These are phyloP conservation scores for Exophiala dermatitidis DNA, from an alignment of 2,329 filamentous ascomycete genomes.

Conservation along the genomic window DNA sequence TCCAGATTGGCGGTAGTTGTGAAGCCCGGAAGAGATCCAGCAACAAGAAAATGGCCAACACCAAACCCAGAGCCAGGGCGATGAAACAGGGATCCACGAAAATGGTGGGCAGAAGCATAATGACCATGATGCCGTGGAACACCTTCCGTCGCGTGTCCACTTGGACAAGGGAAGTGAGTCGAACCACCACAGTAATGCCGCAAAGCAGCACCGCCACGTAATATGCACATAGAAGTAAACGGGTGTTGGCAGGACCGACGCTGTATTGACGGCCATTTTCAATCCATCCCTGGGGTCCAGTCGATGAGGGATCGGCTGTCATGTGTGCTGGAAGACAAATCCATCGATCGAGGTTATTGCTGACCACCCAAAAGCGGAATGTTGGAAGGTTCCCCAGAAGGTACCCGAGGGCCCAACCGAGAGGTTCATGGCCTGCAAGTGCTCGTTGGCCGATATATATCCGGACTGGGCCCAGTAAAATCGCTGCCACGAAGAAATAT, in stretches of 20 bases:
- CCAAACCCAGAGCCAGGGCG: constrained; percentile 68
- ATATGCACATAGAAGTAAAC: constrained; percentile 69
- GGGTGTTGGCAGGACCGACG: constrained; percentile 70
- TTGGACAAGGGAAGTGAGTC: constrained; percentile 68
- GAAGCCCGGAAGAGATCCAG: constrained; percentile 84
- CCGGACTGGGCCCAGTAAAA: constrained; percentile 66
- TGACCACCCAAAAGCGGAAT: constrained; percentile 65
- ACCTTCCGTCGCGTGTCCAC: constrained; percentile 95
- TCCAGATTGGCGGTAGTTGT: constrained; percentile 82
- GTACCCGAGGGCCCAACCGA: constrained; percentile 90
- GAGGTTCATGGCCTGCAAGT: constrained; percentile 65
- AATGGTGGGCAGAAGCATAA: constrained; percentile 82
- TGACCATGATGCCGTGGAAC: constrained; percentile 97
- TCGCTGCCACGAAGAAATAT: constrained; percentile 58
- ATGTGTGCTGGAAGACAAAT: constrained; percentile 14
- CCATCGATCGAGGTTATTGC: constrained; percentile 62
- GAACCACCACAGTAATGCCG: constrained; percentile 68
- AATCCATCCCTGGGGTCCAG: constrained; percentile 43
- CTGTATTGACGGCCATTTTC: constrained; percentile 57
- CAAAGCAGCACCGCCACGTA: constrained; percentile 61
- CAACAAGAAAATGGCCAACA: constrained; percentile 76
- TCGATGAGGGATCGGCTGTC: not conserved
- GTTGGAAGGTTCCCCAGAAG: constrained; percentile 69
- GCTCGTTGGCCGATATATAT: constrained; percentile 61
- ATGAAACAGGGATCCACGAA: constrained; percentile 82